Conservation (phyloP, 208 protist species). For the Acanthamoeba polyphaga region DNA sequence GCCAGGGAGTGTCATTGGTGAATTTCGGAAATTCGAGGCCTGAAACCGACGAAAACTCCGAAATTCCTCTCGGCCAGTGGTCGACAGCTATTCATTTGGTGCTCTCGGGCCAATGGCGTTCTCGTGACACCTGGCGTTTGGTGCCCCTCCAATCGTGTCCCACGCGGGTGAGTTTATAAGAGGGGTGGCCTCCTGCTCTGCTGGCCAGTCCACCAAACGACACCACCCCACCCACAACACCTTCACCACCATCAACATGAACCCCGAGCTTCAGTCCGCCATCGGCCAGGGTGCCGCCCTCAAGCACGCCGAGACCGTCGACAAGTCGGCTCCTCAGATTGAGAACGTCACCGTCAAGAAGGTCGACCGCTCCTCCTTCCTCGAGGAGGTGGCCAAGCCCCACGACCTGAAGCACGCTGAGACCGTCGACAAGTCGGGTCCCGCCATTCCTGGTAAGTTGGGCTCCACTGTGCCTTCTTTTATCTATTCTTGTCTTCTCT, state of each 20-base stretch:
- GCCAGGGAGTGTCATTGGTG: no score
- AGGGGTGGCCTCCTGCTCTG: neutral
- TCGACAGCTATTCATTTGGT: neutral
- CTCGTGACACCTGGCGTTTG: slow-evolving; percentile 7
- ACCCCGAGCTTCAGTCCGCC: slow-evolving; percentile 38
- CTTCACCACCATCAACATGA: neutral
- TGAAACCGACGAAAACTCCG: neutral
- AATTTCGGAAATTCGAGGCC: no score
- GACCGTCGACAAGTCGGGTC: slow-evolving; percentile 78
- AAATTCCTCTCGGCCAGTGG: neutral
- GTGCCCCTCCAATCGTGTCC: neutral
- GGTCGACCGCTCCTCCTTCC: slow-evolving; percentile 75
- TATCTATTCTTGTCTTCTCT: neutral
- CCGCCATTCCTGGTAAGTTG: slow-evolving; percentile 61
- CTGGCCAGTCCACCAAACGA: neutral
- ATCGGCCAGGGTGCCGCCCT: slow-evolving; percentile 29
- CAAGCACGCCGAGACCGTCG: slow-evolving; percentile 78
- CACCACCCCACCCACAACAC: neutral
- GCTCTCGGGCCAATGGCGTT: neutral
- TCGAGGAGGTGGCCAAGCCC: slow-evolving; percentile 69
- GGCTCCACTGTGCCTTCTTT: no score
- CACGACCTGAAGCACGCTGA: slow-evolving; percentile 77
- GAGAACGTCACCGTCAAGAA: slow-evolving; percentile 80
- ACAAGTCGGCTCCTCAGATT: slow-evolving; percentile 80
- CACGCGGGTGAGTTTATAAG: neutral